phyloP scores from a whole-genome alignment of 2,329 filamentous ascomycete genomes.

The Aspergillus oerlinghausenensis region DNA sequence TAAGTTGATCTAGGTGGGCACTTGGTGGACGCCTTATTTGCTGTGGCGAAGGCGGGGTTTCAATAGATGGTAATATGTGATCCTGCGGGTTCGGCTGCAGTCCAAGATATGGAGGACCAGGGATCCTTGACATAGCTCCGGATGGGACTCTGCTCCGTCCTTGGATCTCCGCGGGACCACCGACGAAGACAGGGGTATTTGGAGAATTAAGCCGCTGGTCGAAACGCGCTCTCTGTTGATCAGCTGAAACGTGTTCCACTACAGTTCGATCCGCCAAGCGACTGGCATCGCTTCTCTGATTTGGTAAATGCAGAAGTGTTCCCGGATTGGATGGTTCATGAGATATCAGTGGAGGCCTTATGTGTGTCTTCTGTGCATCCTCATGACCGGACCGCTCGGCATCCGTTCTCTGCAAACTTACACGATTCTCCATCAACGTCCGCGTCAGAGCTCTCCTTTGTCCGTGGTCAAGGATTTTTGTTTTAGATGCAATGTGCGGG shows the following conservation, averaged over 20 bases:
- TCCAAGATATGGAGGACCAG: slow-evolving; percentile 13
- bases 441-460: slow-evolving; percentile 6
- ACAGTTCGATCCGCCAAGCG: slow-evolving; percentile 18
- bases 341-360: not conserved
- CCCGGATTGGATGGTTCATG: not conserved
- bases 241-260: slow-evolving; percentile 17
- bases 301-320: not conserved
- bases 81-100: slow-evolving; percentile 22
- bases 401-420: slow-evolving; percentile 12
- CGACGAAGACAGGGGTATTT: slow-evolving; percentile 30
- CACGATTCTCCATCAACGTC: slow-evolving; percentile 11
- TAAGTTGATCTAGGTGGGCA: slow-evolving; percentile 23
- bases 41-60: slow-evolving; percentile 19
- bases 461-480: slow-evolving; percentile 11
- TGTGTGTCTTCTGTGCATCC: not conserved
- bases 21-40: slow-evolving; percentile 21
- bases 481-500: slow-evolving; percentile 12
- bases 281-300: slow-evolving; percentile 13
- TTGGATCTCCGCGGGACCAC: slow-evolving; percentile 22
- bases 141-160: slow-evolving; percentile 14
- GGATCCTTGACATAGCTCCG: slow-evolving; percentile 13
- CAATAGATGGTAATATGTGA: slow-evolving; percentile 34
- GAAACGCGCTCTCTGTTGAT: slow-evolving; percentile 14
- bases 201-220: slow-evolving; percentile 14
- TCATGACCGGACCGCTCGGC: not conserved